Percentiles rank a stretch among this genome's conserved stretches.
phyloP scores from a whole-genome alignment of 768 basidiomycete species.

The Amanita exitialis region DNA sequence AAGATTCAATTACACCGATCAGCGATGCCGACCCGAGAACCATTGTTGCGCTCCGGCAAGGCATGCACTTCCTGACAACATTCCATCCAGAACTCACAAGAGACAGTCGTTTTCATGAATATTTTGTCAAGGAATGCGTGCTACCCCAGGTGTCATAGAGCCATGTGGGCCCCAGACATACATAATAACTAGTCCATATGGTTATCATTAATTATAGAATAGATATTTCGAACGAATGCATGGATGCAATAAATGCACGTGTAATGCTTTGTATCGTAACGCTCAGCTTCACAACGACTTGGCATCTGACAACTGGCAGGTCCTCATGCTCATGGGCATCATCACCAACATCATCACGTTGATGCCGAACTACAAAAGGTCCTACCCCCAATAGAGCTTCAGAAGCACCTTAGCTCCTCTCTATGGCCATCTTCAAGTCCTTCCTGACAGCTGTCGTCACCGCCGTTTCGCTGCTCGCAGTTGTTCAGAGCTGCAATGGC shows the following conservation, averaged over 20 bases:
- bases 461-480: neutral
- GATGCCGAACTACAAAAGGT: neutral
- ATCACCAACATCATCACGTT: too few species aligned
- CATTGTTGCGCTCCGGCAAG: constrained; percentile 81
- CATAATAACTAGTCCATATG: too few species aligned
- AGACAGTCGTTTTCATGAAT: constrained; percentile 86
- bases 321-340: too few species aligned
- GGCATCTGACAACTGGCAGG: too few species aligned
- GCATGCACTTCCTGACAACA: constrained; percentile 74
- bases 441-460: neutral
- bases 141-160: constrained; percentile 13
- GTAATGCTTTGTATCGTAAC: too few species aligned
- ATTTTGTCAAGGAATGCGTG: constrained; percentile 75
- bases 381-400: neutral
- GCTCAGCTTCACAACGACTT: too few species aligned
- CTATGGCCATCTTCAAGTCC: constrained; percentile 1
- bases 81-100: constrained; percentile 92
- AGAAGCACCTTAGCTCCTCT: neutral
- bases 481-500: neutral
- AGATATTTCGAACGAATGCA: neutral
- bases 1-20: constrained; percentile 29
- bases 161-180: too few species aligned
- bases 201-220: neutral
- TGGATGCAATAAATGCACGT: neutral
- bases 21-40: constrained; percentile 46